Conservation (phyloP, 805 yeast genomes). For the Candida orba region DNA sequence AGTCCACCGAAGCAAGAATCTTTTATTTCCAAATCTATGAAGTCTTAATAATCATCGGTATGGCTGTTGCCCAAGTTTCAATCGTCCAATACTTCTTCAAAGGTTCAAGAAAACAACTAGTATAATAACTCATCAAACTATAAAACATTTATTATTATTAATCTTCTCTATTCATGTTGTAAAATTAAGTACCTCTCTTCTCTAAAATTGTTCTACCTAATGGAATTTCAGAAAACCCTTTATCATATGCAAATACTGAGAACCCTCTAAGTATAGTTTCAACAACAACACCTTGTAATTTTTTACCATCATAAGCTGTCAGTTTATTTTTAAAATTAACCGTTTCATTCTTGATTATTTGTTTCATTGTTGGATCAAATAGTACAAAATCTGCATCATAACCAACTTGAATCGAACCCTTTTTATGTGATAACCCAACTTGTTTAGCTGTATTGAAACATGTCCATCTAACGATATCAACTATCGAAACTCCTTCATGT, state of each 20-base stretch:
- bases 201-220: conserved; percentile 56
- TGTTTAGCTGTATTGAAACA: conserved; percentile 78
- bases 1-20: conserved; percentile 72
- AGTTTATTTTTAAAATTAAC: conserved; percentile 79
- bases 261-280: conserved; percentile 78
- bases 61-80: conserved; percentile 63
- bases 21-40: conserved; percentile 72
- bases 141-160: neutral
- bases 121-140: conserved; percentile 8
- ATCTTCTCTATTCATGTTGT: neutral
- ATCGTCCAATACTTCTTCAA: conserved; percentile 67
- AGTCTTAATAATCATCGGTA: conserved; percentile 63
- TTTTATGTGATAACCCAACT: conserved; percentile 63
- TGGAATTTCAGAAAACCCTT: conserved; percentile 50
- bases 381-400: conserved; percentile 84
- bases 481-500: conserved; percentile 39
- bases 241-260: conserved; percentile 47
- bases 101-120: conserved; percentile 58
- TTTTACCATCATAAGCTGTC: conserved; percentile 76
- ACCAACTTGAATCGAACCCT: conserved; percentile 70
- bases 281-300: conserved; percentile 63
- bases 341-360: conserved; percentile 43
- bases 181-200: conserved; percentile 33
- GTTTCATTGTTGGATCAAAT: conserved; percentile 57
- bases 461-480: conserved; percentile 75